These are phyloP conservation scores for Populus alba DNA, from an alignment of 345 rosid species.

Conservation along the genomic window DNA sequence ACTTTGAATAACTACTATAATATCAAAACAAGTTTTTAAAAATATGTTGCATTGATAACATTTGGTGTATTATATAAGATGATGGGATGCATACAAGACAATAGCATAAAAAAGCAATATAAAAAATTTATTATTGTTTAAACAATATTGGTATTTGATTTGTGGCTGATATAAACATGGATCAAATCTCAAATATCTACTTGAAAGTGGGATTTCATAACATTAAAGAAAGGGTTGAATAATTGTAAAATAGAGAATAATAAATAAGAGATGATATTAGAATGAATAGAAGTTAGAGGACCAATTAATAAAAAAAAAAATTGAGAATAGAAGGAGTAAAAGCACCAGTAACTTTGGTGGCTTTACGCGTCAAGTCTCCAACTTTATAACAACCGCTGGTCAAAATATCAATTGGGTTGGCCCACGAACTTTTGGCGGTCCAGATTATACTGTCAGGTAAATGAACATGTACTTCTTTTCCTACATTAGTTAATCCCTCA, in stretches of 20 bases:
- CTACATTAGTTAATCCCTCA: neutral
- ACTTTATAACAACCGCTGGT: neutral
- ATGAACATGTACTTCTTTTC: neutral
- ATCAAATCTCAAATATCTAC: neutral
- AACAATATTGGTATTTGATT: too few relatives aligned
- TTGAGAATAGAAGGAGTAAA: neutral
- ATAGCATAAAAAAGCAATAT: too few relatives aligned
- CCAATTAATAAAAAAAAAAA: too few relatives aligned
- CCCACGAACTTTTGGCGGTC: neutral
- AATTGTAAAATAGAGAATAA: neutral
- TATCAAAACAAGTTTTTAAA: too few relatives aligned
- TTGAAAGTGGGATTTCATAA: neutral
- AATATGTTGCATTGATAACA: too few relatives aligned
- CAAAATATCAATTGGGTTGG: neutral
- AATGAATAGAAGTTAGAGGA: neutral
- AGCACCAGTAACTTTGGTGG: neutral
- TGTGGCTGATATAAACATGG: too few relatives aligned
- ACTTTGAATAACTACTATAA: too few relatives aligned
- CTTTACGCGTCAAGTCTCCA: neutral
- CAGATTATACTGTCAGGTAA: neutral
- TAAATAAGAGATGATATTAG: neutral
- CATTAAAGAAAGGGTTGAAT: neutral
- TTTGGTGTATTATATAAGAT: too few relatives aligned
- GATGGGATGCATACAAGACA: too few relatives aligned
- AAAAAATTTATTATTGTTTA: too few relatives aligned